These are phyloP conservation scores for Zasmidium cellare DNA, from an alignment of 2,329 filamentous ascomycete species.

Conservation along the genomic window DNA sequence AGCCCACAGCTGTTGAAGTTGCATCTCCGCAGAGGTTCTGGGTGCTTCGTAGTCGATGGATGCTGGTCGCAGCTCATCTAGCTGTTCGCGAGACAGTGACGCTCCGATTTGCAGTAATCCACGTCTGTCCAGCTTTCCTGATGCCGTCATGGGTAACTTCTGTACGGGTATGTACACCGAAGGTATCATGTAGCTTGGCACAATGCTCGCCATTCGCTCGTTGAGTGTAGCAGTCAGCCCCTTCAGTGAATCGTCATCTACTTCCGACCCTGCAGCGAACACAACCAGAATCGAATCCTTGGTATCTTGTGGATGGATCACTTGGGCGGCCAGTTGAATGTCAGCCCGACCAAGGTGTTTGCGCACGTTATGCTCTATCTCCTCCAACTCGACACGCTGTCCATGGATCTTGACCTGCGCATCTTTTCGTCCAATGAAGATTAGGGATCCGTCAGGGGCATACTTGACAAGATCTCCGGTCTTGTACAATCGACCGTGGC, in stretches of 20 bases:
- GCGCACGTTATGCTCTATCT: constrained; percentile 63
- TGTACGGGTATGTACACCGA: constrained; percentile 68
- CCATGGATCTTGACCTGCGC: constrained; percentile 78
- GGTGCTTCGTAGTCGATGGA: constrained; percentile 31
- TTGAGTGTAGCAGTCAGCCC: neutral
- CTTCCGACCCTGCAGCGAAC: neutral
- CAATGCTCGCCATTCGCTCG: neutral
- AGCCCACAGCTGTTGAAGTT: constrained; percentile 51
- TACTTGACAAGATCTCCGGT: constrained; percentile 62
- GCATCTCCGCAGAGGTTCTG: constrained; percentile 26
- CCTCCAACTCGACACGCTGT: constrained; percentile 72
- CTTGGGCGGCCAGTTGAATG: neutral
- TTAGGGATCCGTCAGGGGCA: constrained; percentile 53
- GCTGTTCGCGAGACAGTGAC: neutral
- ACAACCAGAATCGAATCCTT: neutral
- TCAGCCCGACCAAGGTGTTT: neutral
- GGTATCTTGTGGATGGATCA: neutral
- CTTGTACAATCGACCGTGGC: constrained; percentile 55
- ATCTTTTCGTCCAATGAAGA: constrained; percentile 65
- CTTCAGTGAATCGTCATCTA: neutral
- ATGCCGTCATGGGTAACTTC: constrained; percentile 65
- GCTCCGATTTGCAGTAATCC: constrained; percentile 48
- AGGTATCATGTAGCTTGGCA: constrained; percentile 73
- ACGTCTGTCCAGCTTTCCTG: constrained; percentile 68
- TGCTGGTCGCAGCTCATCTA: constrained; percentile 40